phyloP scores from a whole-genome alignment of 2,329 filamentous ascomycete species.

The Fusarium mangiferae region DNA sequence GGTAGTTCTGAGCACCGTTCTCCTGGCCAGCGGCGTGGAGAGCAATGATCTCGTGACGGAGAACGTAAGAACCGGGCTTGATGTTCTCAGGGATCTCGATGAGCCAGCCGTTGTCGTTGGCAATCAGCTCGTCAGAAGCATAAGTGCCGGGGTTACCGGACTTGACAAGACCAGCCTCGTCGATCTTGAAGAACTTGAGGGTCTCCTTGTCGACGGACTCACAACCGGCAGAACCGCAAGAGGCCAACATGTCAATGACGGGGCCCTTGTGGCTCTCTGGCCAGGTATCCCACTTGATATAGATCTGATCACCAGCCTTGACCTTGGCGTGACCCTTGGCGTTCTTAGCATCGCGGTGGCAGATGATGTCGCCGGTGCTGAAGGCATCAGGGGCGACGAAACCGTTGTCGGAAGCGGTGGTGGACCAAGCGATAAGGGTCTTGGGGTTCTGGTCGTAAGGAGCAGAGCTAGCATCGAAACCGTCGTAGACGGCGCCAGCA shows the following conservation, averaged over 20 bases:
- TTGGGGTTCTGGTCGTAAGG: conserved; percentile 37
- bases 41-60: conserved; percentile 64
- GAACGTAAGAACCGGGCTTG: conserved; percentile 56
- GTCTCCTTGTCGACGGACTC: conserved; percentile 62
- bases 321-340: conserved; percentile 53
- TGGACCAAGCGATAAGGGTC: conserved; percentile 52
- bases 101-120: conserved; percentile 50
- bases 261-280: conserved; percentile 60
- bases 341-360: conserved; percentile 55
- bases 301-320: conserved; percentile 51
- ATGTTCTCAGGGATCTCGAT: conserved; percentile 50
- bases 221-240: conserved; percentile 65
- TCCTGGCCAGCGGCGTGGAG: conserved; percentile 56
- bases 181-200: conserved; percentile 74
- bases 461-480: conserved; percentile 1
- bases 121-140: conserved; percentile 55
- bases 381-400: conserved; percentile 58
- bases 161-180: conserved; percentile 61
- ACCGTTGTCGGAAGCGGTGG: conserved; percentile 59
- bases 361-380: conserved; percentile 57
- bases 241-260: conserved; percentile 72
- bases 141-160: conserved; percentile 54
- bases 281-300: conserved; percentile 56
- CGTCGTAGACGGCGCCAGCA: conserved; percentile 40
- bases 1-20: conserved; percentile 63